Percentiles rank a stretch among this genome's conserved stretches.
Conservation (phyloP, 1,284 basidiomycete species). For the Moesziomyces parantarcticus region DNA sequence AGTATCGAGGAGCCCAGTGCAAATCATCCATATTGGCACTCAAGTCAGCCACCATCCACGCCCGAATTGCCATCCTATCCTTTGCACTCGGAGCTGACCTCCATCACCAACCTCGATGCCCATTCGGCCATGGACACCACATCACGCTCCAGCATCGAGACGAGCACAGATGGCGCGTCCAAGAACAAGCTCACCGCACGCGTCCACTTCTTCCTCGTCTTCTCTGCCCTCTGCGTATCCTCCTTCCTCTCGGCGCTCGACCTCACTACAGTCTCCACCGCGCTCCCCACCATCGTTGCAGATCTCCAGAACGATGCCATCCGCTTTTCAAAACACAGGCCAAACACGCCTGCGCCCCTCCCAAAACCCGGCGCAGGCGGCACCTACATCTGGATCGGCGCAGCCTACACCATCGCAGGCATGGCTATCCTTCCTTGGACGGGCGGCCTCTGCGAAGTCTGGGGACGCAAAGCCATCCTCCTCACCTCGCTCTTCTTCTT, state of each 20-base stretch:
- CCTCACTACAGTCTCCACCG: slow-evolving; percentile 41
- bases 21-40: no score
- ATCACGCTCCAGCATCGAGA: neutral
- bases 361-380: slow-evolving; percentile 6
- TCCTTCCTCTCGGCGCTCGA: slow-evolving; percentile 43
- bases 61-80: no score
- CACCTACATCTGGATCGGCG: slow-evolving; percentile 48
- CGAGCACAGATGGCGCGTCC: neutral
- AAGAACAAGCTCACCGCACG: slow-evolving; percentile 6
- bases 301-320: slow-evolving; percentile 37
- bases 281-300: slow-evolving; percentile 41
- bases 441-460: slow-evolving; percentile 37
- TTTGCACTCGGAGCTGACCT: no score
- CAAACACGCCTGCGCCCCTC: neutral
- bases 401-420: slow-evolving; percentile 41
- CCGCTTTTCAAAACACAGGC: slow-evolving; percentile 16
- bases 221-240: slow-evolving; percentile 29
- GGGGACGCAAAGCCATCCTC: slow-evolving; percentile 42
- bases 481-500: slow-evolving; percentile 34
- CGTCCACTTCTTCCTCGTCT: slow-evolving; percentile 38
- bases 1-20: no score
- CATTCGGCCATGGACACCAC: neutral
- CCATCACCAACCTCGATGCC: no score
- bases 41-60: no score
- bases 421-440: slow-evolving; percentile 41